Conservation (phyloP, 257 asterid species). For the Solanum sejunctum region DNA sequence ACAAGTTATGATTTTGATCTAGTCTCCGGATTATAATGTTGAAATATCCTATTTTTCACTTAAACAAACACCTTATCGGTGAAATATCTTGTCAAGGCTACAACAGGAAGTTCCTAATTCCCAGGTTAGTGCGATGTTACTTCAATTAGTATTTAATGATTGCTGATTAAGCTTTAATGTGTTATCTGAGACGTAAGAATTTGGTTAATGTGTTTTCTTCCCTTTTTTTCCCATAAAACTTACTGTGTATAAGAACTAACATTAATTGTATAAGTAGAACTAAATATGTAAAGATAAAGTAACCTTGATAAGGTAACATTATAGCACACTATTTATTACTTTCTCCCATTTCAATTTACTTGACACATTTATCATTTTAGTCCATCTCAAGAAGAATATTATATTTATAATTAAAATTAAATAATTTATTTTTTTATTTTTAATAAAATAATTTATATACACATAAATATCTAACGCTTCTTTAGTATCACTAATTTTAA, state of each 20-base stretch:
- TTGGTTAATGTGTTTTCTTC: not conserved
- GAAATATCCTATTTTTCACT: not conserved
- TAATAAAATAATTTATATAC: too few species aligned
- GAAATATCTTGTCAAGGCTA: not conserved
- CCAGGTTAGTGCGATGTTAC: not conserved
- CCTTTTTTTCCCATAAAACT: too few species aligned
- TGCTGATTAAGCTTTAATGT: not conserved
- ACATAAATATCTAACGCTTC: not conserved
- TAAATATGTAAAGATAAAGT: too few species aligned
- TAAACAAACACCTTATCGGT: not conserved
- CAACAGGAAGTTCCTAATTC: not conserved
- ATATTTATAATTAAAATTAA: too few species aligned
- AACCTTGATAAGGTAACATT: too few species aligned
- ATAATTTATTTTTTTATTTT: too few species aligned
- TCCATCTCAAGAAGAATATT: too few species aligned
- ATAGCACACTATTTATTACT: not conserved
- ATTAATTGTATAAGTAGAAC: too few species aligned
- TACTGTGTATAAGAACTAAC: too few species aligned
- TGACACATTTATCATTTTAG: not conserved
- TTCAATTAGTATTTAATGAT: not conserved
- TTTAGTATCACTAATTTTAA: not conserved
- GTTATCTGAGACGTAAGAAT: not conserved
- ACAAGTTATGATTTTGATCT: not conserved
- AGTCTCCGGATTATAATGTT: not conserved
- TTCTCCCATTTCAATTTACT: too few species aligned